Base-by-base conservation (phyloP, 1,284 basidiomycete genomes). In the Ganoderma sinense region DNA sequence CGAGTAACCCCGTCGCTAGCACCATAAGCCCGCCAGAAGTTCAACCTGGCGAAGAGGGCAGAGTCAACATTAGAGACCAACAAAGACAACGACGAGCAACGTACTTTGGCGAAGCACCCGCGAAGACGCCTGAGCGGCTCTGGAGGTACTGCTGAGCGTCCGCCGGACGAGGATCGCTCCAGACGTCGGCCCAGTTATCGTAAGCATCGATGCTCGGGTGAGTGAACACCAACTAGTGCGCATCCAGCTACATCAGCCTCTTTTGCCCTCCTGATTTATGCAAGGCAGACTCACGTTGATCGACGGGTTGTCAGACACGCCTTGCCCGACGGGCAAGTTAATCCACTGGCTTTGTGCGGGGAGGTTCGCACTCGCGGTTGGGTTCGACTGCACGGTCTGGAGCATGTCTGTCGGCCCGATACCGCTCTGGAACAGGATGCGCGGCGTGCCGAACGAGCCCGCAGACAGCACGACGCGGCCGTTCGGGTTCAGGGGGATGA, bases 331-430 rank as follows among this genome's bases (percentile, higher is more conserved):
- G 6, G 89, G 89, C 26, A 91, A 81, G 77, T 90, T 82, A 77
- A 91, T 90, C 80, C 83, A 91, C 59, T 88, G 77, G 18, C 78
- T 75, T 71, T 82, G 71, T 10, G 87, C 82, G 13, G 89, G 89
- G 18, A 91, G 80, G 66, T 82, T 81, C 41, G 84, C 80, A 2
- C 83, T 84, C 2, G 85, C 85, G 1, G 78, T 78, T 10, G 87
- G 71, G 76, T 89, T 85, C 23, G 70, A 75, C 72, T 86, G 79
- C 14, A 88, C 89, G 26, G 88, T 68, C 61, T 81, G 79, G 73
- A 91, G 81, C 88, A 88, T 87, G 74, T 91, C 89, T 0, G 81
- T 79, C 0, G 89, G 89, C 13, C 89, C 89, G 68, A 91, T 90
- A 43, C 89, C 89, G 73, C 86, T 87, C 67, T 85, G 84, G 84